Conservation (phyloP, 257 asterid genomes). For the Fraxinus quadrangulata region DNA sequence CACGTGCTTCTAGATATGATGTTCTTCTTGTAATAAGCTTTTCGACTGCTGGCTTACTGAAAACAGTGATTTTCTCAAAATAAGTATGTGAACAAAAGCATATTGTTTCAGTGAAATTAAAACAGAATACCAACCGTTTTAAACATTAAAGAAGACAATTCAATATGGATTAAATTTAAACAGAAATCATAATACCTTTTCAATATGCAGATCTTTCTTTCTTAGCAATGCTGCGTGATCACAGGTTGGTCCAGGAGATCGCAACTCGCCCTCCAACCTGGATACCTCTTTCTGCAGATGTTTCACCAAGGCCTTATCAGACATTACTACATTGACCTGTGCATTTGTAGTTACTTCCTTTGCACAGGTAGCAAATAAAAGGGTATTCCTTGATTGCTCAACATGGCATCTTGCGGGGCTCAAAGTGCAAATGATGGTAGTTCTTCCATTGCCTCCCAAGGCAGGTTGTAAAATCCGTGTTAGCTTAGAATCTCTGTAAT, state of each 20-base stretch:
- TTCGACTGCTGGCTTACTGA: neutral
- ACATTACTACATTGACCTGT: slow-evolving; percentile 7
- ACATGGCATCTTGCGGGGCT: slow-evolving; percentile 25
- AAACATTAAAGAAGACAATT: neutral
- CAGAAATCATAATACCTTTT: neutral
- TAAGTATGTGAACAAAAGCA: slow-evolving; percentile 1
- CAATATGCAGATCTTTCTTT: neutral
- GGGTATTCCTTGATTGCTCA: slow-evolving; percentile 3
- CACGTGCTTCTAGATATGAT: neutral
- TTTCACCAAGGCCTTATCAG: slow-evolving; percentile 8
- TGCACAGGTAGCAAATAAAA: slow-evolving; percentile 9
- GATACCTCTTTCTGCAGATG: slow-evolving; percentile 5
- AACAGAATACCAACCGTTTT: slow-evolving; percentile 2
- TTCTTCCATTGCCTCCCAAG: neutral
- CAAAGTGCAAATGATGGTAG: neutral
- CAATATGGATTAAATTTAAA: neutral
- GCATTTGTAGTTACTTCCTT: neutral
- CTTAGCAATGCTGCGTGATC: neutral
- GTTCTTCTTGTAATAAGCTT: neutral
- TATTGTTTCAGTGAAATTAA: slow-evolving; percentile 5
- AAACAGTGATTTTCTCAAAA: neutral
- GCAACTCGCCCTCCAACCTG: neutral
- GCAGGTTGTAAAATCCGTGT: neutral
- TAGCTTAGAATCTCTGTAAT: neutral
- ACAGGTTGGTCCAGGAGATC: neutral